These are phyloP conservation scores for Exophiala sideris DNA, from an alignment of 2,329 filamentous ascomycete species.

Conservation along the genomic window DNA sequence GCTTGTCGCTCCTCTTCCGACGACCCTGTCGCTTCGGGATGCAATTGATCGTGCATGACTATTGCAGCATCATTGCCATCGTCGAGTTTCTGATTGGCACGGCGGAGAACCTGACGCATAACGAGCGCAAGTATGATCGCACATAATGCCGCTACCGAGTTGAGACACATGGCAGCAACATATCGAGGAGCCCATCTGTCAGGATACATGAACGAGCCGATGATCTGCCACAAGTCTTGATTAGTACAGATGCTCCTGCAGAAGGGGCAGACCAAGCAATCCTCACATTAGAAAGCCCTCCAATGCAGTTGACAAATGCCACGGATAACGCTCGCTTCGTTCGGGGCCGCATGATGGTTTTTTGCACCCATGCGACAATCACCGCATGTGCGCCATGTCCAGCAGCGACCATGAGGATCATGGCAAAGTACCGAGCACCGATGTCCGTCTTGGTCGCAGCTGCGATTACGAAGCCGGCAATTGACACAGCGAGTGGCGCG, in stretches of 20 bases:
- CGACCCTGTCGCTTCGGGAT: neutral
- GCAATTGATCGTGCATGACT: neutral
- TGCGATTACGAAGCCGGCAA: conserved; percentile 34
- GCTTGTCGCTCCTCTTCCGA: neutral
- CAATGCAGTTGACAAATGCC: conserved; percentile 43
- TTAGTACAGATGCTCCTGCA: conserved; percentile 36
- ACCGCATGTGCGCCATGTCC: conserved; percentile 39
- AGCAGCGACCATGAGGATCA: conserved; percentile 34
- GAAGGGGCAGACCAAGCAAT: neutral
- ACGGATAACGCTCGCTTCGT: conserved; percentile 45
- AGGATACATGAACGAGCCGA: conserved; percentile 25
- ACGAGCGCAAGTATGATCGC: conserved; percentile 26
- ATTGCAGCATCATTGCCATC: conserved; percentile 9
- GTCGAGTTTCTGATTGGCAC: conserved; percentile 27
- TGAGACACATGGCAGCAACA: conserved; percentile 20
- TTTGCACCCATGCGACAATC: conserved; percentile 43
- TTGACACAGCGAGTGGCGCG: conserved; percentile 42
- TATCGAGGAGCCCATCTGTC: conserved; percentile 20
- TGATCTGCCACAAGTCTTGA: conserved; percentile 49
- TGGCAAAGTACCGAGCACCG: conserved; percentile 33
- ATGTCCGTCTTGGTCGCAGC: conserved; percentile 29
- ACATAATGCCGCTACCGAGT: conserved; percentile 14
- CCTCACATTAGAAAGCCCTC: conserved; percentile 30
- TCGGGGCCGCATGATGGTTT: conserved; percentile 40
- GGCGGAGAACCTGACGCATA: conserved; percentile 24